phyloP scores from a whole-genome alignment of 371 early-diverging fungal genomes.

The Mucor plumbeus region DNA sequence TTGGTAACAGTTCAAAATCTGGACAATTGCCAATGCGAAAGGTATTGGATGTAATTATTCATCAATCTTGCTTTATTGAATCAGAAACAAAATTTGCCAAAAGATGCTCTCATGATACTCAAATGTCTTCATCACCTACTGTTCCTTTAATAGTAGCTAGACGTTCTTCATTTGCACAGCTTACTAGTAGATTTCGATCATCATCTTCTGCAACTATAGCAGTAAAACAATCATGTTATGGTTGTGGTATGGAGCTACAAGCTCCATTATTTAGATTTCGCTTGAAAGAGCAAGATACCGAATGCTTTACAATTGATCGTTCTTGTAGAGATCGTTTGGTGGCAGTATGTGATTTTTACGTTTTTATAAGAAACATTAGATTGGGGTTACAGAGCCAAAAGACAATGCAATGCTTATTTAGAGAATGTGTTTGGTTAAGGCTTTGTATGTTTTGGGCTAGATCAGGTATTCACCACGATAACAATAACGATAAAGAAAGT shows the following conservation, averaged over 20 bases:
- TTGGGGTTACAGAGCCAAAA: slow-evolving; percentile 52
- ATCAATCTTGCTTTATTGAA: slow-evolving; percentile 31
- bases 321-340: slow-evolving; percentile 75
- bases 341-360: slow-evolving; percentile 89
- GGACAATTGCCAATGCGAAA: slow-evolving; percentile 5
- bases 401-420: slow-evolving; percentile 17
- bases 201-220: not conserved
- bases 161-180: slow-evolving; percentile 1
- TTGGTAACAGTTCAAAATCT: slow-evolving; percentile 16
- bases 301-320: slow-evolving; percentile 23
- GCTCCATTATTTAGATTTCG: slow-evolving; percentile 19
- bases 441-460: slow-evolving; percentile 34
- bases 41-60: slow-evolving; percentile 18
- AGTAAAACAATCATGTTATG: slow-evolving; percentile 12
- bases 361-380: slow-evolving; percentile 82
- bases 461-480: slow-evolving; percentile 23
- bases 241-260: slow-evolving; percentile 15
- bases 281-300: slow-evolving; percentile 23
- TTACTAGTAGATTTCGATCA: not conserved
- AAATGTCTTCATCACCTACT: not conserved
- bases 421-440: slow-evolving; percentile 28
- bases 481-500: no score
- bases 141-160: not conserved
- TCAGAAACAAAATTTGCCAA: not conserved
- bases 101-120: slow-evolving; percentile 4